Evolutionary conservation across 2,329 filamentous ascomycete genomes (phyloP), one percentile per base, ranked within the genome.

Genomic region (Volutella citrinella): DNA sequence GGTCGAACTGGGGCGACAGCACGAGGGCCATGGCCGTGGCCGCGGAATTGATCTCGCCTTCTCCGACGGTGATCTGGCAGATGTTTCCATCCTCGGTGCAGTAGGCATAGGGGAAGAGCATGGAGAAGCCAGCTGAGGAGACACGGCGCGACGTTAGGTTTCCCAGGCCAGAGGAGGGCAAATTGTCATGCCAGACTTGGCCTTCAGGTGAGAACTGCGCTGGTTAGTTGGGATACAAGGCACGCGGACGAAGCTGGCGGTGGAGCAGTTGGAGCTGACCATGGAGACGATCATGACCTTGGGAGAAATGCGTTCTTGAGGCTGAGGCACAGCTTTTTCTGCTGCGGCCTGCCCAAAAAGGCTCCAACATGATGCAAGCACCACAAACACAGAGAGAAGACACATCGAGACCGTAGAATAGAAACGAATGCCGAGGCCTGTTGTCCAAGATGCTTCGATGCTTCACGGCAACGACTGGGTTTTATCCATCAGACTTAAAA

Each of bases 11-110:
- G 3, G 65, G 55, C 1, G 78, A 83, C 11, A 81, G 68, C n/a
- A 76, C 65, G 9, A 88, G 66, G 1, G 84, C 76, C 28, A 72
- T 72, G 40, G 85, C 71, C 0, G 80, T 80, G 7, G 74, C 62
- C 0, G 85, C 85, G 0, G 85, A 82, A 54, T 89, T 90, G 65
- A 89, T 86, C 60, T 87, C 83, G 9, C 72, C 69, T 56, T 83
- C 80, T 36, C 83, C 83, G 3, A 79, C 77, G 8, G 78, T 78
- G 27, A 87, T 49, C 52, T 88, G 83, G 60, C 85, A 89, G 29
- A 89, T 64, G 4, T 70, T 66, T 19, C 72, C 66, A 46, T 79
- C 62, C 10, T 63, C 60, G 0, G 76, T 80, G 58, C 84, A 90
- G 56, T 82, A 76, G 1, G 80, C 72, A 13, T 74, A 61, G 1